Evolutionary conservation across 1,284 basidiomycete species (phyloP), one percentile per base, ranked within the genome.

Genomic region (Vanrija sp.): DNA sequence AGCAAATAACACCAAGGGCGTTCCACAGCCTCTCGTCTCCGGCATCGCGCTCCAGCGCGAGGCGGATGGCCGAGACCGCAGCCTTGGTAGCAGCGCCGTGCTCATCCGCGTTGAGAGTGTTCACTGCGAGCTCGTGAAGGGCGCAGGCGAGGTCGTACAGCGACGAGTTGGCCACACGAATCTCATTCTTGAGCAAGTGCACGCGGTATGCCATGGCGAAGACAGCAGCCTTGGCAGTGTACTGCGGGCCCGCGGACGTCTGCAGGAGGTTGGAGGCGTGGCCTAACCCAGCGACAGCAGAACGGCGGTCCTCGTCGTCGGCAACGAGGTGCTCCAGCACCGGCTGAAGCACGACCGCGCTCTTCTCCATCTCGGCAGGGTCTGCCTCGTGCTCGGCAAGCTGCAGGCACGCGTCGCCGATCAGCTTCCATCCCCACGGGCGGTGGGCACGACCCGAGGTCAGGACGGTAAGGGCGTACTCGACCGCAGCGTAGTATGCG

Each of bases 341-440:
- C 0, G 73, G 67, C 22, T 56, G 51, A 4, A 78, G 47, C 25
- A 66, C 59, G 0, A 56, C 56, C 6, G 63, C 51, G 0, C 72
- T 67, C 6, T 60, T 62, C 6, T 61, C 55, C 3, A 65, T 56
- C 44, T 77, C 72, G 23, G 71, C 58, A 1, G 62, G 59, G n/a
- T 61, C 64, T 4, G 67, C 59, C 36, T 75, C 69, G 36, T 64
- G 65, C 14, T 60, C 54, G 0, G 86, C 85, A 0, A 94, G 75
- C 47, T 82, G 78, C 62, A 85, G 85, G 3, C 89, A 75, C 1
- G 87, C 85, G 72, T 98, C 95, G 0, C 83, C 88, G 10, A 86
- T 79, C 3, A 85, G 78, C 74, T 98, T 98, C 94, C 95, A 98
- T 0, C 82, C 84, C 20, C 90, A 80, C 4, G 81, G 78, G 35